A percentile compares a stretch with the other conserved stretches of the same genome.
These are phyloP conservation scores for Aspergillus spinulosporus DNA, from an alignment of 2,329 filamentous ascomycete species.

Conservation along the genomic window DNA sequence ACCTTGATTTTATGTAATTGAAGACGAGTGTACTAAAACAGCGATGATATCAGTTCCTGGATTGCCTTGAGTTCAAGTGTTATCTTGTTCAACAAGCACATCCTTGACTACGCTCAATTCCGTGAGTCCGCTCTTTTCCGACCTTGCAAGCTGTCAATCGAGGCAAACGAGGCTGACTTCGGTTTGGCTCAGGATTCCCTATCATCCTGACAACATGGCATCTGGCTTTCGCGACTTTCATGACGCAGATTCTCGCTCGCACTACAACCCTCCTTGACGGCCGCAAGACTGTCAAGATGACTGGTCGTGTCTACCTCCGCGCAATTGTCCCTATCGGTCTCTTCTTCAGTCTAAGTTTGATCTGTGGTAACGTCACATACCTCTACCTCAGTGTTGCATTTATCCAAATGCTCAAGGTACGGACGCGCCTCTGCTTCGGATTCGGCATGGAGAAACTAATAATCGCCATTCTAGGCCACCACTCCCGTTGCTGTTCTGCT, in stretches of 20 bases:
- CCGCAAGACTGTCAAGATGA: constrained; percentile 97
- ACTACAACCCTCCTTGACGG: constrained; percentile 89
- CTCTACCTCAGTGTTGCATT: constrained; percentile 92
- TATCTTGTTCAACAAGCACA: constrained; percentile 99
- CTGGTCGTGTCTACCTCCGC: constrained; percentile 84
- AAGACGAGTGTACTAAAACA: constrained; percentile 18
- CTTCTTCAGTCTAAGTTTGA: constrained; percentile 93
- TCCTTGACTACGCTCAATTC: constrained; percentile 82
- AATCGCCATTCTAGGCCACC: constrained; percentile 65
- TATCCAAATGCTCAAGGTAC: constrained; percentile 97
- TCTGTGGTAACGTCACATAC: constrained; percentile 93
- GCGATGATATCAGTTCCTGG: constrained; percentile 70
- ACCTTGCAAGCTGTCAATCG: neutral
- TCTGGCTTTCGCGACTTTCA: constrained; percentile 84
- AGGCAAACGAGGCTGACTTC: constrained; percentile 3
- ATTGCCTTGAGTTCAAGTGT: constrained; percentile 89
- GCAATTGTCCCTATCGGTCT: constrained; percentile 92
- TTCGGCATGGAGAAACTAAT: constrained; percentile 4
- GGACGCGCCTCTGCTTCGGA: constrained; percentile 26
- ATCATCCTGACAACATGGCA: constrained; percentile 91
- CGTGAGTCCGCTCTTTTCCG: constrained; percentile 53
- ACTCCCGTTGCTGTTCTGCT: constrained; percentile 91
- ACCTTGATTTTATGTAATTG: neutral
- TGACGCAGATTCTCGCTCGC: constrained; percentile 90
- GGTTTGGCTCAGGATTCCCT: constrained; percentile 44